These are phyloP conservation scores for Tremella yokohamensis DNA, from an alignment of 768 basidiomycete species.

Conservation along the genomic window DNA sequence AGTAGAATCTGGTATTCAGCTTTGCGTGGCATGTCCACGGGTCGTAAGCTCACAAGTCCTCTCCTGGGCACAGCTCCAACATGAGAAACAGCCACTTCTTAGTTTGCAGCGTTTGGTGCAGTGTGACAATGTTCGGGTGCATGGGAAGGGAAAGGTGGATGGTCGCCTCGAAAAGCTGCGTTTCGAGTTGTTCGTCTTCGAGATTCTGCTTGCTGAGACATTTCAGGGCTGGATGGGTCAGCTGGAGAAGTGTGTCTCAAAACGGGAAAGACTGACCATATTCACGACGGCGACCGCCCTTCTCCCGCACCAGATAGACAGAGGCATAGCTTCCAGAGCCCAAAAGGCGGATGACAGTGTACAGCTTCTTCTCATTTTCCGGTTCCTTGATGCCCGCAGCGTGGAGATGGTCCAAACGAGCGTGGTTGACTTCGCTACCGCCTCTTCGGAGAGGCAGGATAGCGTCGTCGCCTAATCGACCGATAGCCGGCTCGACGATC, in stretches of 20 bases:
- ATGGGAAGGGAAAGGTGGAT: slow-evolving; percentile 88
- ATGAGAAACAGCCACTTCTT: slow-evolving; percentile 84
- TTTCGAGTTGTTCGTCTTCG: slow-evolving; percentile 75
- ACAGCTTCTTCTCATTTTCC: slow-evolving; percentile 48
- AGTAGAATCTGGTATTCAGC: slow-evolving; percentile 64
- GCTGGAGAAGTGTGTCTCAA: background rate
- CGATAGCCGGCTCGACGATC: slow-evolving; percentile 42
- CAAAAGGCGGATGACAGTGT: slow-evolving; percentile 78
- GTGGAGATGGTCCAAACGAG: slow-evolving; percentile 7
- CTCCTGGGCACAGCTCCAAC: slow-evolving; percentile 91
- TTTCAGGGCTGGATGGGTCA: slow-evolving; percentile 79
- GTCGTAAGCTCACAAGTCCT: slow-evolving; percentile 62
- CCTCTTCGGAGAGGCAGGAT: slow-evolving; percentile 31
- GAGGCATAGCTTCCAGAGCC: slow-evolving; percentile 90
- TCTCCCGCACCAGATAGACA: slow-evolving; percentile 72
- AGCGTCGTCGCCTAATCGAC: slow-evolving; percentile 19
- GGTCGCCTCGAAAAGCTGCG: slow-evolving; percentile 90
- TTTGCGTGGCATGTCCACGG: background rate
- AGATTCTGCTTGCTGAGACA: slow-evolving; percentile 91
- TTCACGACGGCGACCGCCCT: slow-evolving; percentile 45
- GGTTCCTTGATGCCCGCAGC: background rate
- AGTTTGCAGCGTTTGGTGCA: slow-evolving; percentile 88
- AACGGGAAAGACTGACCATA: slow-evolving; percentile 42
- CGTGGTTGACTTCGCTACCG: slow-evolving; percentile 36
- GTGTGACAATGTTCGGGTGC: slow-evolving; percentile 91